Evolutionary conservation across 2,329 filamentous ascomycete species (phyloP).

Genomic region (Pseudogymnoascus sp.): DNA sequence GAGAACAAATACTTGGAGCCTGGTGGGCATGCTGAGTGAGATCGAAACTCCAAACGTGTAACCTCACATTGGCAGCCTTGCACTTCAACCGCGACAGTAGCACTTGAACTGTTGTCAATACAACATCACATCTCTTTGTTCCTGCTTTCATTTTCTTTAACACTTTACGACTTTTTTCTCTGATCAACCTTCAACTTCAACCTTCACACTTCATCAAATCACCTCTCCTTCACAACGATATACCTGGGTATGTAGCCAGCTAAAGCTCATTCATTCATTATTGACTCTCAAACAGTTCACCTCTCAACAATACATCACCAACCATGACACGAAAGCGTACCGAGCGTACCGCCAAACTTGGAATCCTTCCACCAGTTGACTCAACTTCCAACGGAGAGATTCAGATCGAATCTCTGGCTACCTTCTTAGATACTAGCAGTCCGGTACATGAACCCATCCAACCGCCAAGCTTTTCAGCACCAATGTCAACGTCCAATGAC

Average conservation of each 20-base stretch:
- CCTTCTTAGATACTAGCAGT: not conserved
- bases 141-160: not conserved
- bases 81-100: not conserved
- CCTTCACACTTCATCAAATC: not conserved
- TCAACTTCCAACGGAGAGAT: not conserved
- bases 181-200: not conserved
- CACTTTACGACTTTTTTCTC: not conserved
- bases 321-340: not conserved
- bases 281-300: not conserved
- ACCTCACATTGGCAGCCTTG: not conserved
- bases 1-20: not conserved
- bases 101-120: not conserved
- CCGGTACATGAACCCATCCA: not conserved
- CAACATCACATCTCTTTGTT: not conserved
- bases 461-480: not conserved
- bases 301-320: not conserved
- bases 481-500: not conserved
- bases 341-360: not conserved
- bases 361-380: not conserved
- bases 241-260: not conserved
- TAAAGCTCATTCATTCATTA: not conserved
- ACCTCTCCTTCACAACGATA: not conserved
- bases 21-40: not conserved
- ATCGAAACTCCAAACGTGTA: not conserved
- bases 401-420: not conserved